Percentiles rank a stretch among this genome's conserved stretches.
Conservation (phyloP, 2,329 filamentous ascomycete genomes). For the Lithohypha guttulata region DNA sequence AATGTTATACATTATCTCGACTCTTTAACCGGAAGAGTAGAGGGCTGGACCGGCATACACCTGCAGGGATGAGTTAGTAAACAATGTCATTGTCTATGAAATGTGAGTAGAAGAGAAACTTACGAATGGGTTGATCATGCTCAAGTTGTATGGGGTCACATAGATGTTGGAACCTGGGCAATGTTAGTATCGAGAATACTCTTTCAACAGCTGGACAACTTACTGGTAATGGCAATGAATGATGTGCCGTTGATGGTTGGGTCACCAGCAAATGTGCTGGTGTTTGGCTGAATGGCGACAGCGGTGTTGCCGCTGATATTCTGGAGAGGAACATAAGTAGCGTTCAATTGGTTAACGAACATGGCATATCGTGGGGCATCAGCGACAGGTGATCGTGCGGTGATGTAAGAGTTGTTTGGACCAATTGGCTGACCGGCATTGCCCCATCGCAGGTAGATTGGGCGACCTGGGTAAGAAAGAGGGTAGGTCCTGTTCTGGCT, state of each 20-base stretch:
- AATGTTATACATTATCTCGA: too few species aligned
- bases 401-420: slow-evolving; percentile 72
- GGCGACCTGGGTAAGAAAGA: slow-evolving; percentile 62
- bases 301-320: slow-evolving; percentile 39
- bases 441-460: slow-evolving; percentile 65
- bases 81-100: too few species aligned
- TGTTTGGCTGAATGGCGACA: slow-evolving; percentile 14
- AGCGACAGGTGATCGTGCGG: slow-evolving; percentile 40
- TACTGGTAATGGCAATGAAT: slow-evolving; percentile 66
- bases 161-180: too few species aligned
- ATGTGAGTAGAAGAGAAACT: too few species aligned
- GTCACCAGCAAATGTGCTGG: slow-evolving; percentile 56
- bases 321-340: slow-evolving; percentile 57
- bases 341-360: slow-evolving; percentile 68
- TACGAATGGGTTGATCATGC: not conserved
- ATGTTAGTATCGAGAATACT: too few species aligned
- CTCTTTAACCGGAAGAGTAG: too few species aligned
- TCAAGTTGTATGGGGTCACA: not conserved
- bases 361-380: slow-evolving; percentile 54
- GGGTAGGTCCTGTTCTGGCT: slow-evolving; percentile 58
- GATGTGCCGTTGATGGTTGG: slow-evolving; percentile 66
- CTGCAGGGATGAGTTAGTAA: too few species aligned
- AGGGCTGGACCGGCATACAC: not conserved
- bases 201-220: too few species aligned
- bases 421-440: slow-evolving; percentile 56